Base-by-base conservation (phyloP, 768 basidiomycete genomes). In the Mycena capillaripes region DNA sequence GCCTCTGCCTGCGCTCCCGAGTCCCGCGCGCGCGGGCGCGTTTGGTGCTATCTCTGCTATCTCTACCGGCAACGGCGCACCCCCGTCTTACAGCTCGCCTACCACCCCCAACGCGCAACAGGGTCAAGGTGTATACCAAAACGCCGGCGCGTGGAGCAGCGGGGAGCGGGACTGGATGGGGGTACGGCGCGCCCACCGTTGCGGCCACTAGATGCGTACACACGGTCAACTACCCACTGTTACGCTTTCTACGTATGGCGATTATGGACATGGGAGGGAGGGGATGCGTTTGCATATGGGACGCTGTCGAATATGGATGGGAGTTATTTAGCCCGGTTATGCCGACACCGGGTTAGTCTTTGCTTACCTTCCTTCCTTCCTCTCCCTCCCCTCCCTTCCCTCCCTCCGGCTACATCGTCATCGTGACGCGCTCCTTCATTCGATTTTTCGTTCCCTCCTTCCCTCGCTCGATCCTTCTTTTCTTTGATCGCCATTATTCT, bases 1-100 rank as follows among this genome's bases (percentile, higher is more conserved):
- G 0, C 87, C 87, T 7, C 82, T 88, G 0, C 85, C 84, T 23
- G 58, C 58, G 23, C 74, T 84, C 1, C 83, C 85, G 8, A 77
- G 74, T 11, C 34, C 71, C 36, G 58, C 71, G 14, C 70, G 71
- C 29, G 66, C 78, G 70, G 7, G 60, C 9, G 73, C 68, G 11
- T 68, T 53, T 52, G 66, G 53, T 25, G 58, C 56, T 9, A 57
- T 57, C n/a, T 27, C 29, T 7, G 27, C 27, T 6, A 30, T 55
- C 2, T 55, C 53, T 19, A 4, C 42, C 16, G 16, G 9, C 34
- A 6, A 6, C 12, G 34, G 32, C n/a, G 30, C n/a, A n/a, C n/a
- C n/a, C n/a, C n/a, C n/a, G n/a, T n/a, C n/a, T n/a, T n/a, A n/a
- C n/a, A n/a, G n/a, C n/a, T n/a, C n/a, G n/a, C n/a, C n/a, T n/a